phyloP scores from a whole-genome alignment of 768 basidiomycete genomes.

The Amanita jacksonii region DNA sequence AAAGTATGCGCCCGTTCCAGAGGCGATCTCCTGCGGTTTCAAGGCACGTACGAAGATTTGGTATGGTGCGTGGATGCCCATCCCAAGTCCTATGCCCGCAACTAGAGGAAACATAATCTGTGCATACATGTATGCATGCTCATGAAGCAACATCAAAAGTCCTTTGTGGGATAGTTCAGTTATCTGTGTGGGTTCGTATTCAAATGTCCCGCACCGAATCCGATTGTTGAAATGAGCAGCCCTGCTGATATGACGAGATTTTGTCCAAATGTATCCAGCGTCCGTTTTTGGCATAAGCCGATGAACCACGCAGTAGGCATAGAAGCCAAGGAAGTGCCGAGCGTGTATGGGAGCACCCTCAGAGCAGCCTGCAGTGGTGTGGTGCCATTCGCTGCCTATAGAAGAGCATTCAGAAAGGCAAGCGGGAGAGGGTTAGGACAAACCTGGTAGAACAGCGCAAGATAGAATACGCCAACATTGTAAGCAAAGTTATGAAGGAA shows the following conservation, averaged over 20 bases:
- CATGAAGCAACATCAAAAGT: conserved; percentile 54
- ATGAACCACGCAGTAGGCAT: conserved; percentile 85
- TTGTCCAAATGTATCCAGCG: conserved; percentile 50
- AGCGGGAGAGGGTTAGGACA: conserved; percentile 13
- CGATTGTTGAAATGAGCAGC: conserved; percentile 53
- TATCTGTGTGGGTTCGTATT: conserved; percentile 8
- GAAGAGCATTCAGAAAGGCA: conserved; percentile 9
- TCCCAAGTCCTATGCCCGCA: conserved; percentile 69
- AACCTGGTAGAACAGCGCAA: conserved; percentile 79
- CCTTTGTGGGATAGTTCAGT: conserved; percentile 35
- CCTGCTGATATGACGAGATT: conserved; percentile 56
- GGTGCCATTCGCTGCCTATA: conserved; percentile 58
- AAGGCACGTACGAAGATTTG: conserved; percentile 67
- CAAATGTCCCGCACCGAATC: conserved; percentile 50
- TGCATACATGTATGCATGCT: conserved; percentile 30
- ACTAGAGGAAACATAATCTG: conserved; percentile 58
- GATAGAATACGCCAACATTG: conserved; percentile 79
- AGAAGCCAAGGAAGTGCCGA: conserved; percentile 77
- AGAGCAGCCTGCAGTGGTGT: conserved; percentile 68
- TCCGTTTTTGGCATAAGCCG: conserved; percentile 50
- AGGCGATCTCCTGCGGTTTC: conserved; percentile 56
- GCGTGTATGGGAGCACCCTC: conserved; percentile 72
- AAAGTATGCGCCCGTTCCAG: conserved; percentile 82
- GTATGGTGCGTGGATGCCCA: conserved; percentile 82
- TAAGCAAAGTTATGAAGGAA: conserved; percentile 82